phyloP scores from a whole-genome alignment of 768 basidiomycete genomes.

The Clitopilus hobsonii region DNA sequence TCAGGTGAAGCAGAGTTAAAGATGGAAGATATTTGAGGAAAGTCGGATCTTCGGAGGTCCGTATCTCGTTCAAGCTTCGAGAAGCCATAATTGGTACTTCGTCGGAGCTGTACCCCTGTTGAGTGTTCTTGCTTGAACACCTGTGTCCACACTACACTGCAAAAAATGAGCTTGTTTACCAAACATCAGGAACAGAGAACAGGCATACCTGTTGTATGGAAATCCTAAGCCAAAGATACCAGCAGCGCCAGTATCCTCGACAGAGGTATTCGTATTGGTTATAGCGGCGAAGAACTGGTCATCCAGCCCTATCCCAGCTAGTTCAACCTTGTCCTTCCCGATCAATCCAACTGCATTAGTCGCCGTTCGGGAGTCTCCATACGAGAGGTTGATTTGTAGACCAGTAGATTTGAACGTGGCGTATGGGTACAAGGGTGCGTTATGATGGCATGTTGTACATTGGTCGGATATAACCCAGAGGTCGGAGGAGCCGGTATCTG shows the following conservation, averaged over 20 bases:
- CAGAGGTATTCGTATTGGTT: constrained; percentile 62
- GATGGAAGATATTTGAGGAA: constrained; percentile 11
- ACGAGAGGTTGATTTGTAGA: constrained; percentile 45
- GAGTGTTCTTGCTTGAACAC: background rate
- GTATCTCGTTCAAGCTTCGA: background rate
- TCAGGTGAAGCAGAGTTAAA: background rate
- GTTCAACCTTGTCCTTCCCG: constrained; percentile 50
- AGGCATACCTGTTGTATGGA: constrained; percentile 57
- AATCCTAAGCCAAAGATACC: constrained; percentile 79
- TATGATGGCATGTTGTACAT: constrained; percentile 37
- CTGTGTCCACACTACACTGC: constrained; percentile 5
- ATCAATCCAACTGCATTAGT: constrained; percentile 64
- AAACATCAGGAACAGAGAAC: background rate
- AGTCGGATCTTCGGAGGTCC: background rate
- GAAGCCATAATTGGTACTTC: background rate
- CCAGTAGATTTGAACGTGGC: constrained; percentile 41
- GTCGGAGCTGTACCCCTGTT: background rate
- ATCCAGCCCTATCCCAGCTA: constrained; percentile 46
- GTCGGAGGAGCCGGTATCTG: constrained; percentile 78
- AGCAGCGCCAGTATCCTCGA: constrained; percentile 48
- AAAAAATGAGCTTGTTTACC: background rate
- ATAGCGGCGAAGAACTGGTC: constrained; percentile 65
- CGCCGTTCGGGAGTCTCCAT: constrained; percentile 70
- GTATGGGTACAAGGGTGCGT: constrained; percentile 41
- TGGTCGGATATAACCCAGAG: constrained; percentile 66